Conservation (phyloP, 2,329 filamentous ascomycete genomes). For the Diplocarpon mali region DNA sequence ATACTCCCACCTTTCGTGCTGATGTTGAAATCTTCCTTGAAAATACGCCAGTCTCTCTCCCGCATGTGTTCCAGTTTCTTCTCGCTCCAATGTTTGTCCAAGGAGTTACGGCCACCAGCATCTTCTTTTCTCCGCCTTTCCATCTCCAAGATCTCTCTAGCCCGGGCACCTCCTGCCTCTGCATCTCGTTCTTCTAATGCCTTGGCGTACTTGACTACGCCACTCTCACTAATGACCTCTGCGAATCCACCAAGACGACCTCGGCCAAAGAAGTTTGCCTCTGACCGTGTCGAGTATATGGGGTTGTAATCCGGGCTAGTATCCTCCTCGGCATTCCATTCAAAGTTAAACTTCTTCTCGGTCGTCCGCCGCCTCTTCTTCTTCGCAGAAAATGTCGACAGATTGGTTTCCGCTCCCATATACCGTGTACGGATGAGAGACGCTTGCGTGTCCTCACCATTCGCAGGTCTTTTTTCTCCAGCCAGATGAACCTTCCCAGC, state of each 20-base stretch:
- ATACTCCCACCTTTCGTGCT: slow-evolving; percentile 84
- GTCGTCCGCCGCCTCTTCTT: slow-evolving; percentile 91
- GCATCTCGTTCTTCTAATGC: slow-evolving; percentile 64
- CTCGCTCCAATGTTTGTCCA: slow-evolving; percentile 93
- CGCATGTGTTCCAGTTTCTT: slow-evolving; percentile 91
- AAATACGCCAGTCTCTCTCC: slow-evolving; percentile 96
- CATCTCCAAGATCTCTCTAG: slow-evolving; percentile 73
- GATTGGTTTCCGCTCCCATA: slow-evolving; percentile 81
- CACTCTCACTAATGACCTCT: slow-evolving; percentile 44
- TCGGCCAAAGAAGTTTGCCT: slow-evolving; percentile 59
- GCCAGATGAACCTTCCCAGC: slow-evolving; percentile 25
- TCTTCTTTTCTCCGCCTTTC: slow-evolving; percentile 67
- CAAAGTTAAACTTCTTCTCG: slow-evolving; percentile 97
- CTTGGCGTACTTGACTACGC: slow-evolving; percentile 47
- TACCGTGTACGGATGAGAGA: slow-evolving; percentile 70
- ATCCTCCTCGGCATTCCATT: slow-evolving; percentile 93
- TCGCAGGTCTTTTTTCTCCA: slow-evolving; percentile 28
- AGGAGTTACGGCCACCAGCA: slow-evolving; percentile 55
- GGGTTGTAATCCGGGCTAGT: slow-evolving; percentile 78
- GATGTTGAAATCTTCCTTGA: slow-evolving; percentile 99
- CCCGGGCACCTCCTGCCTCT: slow-evolving; percentile 66
- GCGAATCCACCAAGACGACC: slow-evolving; percentile 57
- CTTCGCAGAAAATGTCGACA: slow-evolving; percentile 82
- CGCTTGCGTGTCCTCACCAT: slow-evolving; percentile 55
- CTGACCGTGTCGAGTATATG: slow-evolving; percentile 58